Evolutionary conservation across 1,284 basidiomycete genomes (phyloP).

Genomic region (Trichosporon asahii): DNA sequence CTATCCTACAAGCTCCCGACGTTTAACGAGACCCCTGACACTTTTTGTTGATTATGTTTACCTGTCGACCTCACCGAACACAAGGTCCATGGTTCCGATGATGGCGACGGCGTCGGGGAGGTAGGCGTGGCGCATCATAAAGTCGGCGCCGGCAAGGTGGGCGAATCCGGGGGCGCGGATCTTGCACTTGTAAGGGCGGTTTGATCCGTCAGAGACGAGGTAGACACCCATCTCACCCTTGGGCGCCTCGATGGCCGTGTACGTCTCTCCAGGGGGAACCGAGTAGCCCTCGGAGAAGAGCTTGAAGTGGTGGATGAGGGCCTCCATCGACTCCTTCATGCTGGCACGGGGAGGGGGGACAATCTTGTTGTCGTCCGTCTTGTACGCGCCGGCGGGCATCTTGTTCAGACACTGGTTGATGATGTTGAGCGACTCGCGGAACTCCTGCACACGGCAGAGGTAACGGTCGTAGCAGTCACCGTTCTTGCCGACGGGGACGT

Average conservation of each 20-base stretch:
- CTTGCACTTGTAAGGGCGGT: slow-evolving; percentile 89
- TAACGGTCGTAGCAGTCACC: slow-evolving; percentile 87
- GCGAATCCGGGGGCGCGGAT: slow-evolving; percentile 93
- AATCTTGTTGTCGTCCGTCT: slow-evolving; percentile 96
- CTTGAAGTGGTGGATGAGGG: slow-evolving; percentile 98
- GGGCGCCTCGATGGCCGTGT: slow-evolving; percentile 94
- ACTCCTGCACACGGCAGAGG: slow-evolving; percentile 95
- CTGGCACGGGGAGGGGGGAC: slow-evolving; percentile 92
- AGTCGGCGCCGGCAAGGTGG: slow-evolving; percentile 85
- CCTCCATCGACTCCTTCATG: slow-evolving; percentile 99
- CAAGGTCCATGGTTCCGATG: slow-evolving; percentile 83
- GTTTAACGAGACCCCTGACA: not conserved
- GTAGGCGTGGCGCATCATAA: slow-evolving; percentile 81
- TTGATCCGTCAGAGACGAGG: slow-evolving; percentile 87
- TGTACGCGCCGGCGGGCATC: slow-evolving; percentile 89
- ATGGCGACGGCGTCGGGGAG: slow-evolving; percentile 87
- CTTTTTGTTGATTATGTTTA: slow-evolving; percentile 23
- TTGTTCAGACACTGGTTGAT: slow-evolving; percentile 92
- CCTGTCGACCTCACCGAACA: slow-evolving; percentile 68
- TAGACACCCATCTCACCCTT: slow-evolving; percentile 99
- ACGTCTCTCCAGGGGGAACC: slow-evolving; percentile 96
- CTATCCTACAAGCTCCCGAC: slow-evolving; percentile 21
- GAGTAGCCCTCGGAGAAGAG: slow-evolving; percentile 95
- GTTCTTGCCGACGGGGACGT: slow-evolving; percentile 91
- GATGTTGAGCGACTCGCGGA: slow-evolving; percentile 90